Conservation (phyloP, 192 early-diverging fungal genomes). For the Coemansia sp. region DNA sequence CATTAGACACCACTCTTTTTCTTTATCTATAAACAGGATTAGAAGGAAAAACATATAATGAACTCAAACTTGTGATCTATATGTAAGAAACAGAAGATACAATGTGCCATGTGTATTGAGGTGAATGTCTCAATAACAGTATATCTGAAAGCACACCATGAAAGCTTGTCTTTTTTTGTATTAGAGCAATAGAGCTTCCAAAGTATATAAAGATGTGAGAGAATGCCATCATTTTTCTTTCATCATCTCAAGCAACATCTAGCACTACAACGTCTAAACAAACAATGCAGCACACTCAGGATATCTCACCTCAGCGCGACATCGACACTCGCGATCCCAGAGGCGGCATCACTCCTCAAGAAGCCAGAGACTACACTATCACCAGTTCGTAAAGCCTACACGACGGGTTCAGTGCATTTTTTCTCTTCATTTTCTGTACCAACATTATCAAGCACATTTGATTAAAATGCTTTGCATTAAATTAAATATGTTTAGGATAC, state of each 20-base stretch:
- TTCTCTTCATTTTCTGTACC: not conserved
- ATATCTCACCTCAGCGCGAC: conserved; percentile 10
- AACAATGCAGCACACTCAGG: not conserved
- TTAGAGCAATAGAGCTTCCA: too few species aligned
- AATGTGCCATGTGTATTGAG: too few species aligned
- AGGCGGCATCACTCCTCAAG: conserved; percentile 23
- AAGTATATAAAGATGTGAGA: too few species aligned
- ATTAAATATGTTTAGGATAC: not conserved
- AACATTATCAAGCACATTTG: conserved; percentile 1
- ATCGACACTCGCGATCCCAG: conserved; percentile 31
- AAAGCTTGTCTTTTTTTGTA: conserved; percentile 1
- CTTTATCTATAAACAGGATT: too few species aligned
- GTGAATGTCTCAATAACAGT: not conserved
- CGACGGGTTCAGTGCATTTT: too few species aligned
- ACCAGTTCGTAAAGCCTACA: not conserved
- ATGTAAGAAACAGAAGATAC: too few species aligned
- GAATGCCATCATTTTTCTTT: too few species aligned
- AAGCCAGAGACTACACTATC: conserved; percentile 27
- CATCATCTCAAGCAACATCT: too few species aligned
- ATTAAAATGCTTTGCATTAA: not conserved
- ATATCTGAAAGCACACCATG: conserved; percentile 1
- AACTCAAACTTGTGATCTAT: too few species aligned
- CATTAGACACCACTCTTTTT: not conserved
- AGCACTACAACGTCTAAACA: not conserved
- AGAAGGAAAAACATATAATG: not conserved